Conservation (phyloP, 306 rosid genomes). For the Vigna mungo region DNA sequence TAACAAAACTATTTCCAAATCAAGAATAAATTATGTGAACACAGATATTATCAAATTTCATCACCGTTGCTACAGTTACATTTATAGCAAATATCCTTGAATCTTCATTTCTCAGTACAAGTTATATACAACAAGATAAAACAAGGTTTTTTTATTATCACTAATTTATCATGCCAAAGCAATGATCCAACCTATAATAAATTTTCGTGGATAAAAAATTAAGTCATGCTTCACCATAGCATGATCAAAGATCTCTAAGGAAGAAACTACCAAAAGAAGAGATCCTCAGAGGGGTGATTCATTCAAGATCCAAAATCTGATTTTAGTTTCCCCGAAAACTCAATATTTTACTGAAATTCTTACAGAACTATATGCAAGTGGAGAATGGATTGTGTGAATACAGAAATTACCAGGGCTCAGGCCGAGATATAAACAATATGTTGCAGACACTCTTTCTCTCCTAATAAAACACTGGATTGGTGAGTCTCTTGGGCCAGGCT, state of each 20-base stretch:
- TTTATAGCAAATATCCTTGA: constrained; percentile 20
- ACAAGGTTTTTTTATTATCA: neutral
- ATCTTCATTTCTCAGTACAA: constrained; percentile 12
- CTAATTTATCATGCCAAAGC: constrained; percentile 13
- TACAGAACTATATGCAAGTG: constrained; percentile 4
- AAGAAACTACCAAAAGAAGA: neutral
- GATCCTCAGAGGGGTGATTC: constrained; percentile 18
- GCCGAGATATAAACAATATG: constrained; percentile 84
- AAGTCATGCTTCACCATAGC: constrained; percentile 14
- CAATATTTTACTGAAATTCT: neutral
- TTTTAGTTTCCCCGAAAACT: constrained; percentile 18
- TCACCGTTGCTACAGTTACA: neutral
- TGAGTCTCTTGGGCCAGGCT: constrained; percentile 90
- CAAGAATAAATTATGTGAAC: constrained; percentile 18
- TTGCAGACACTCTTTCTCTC: constrained; percentile 84
- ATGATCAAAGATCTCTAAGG: neutral
- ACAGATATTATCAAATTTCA: constrained; percentile 54
- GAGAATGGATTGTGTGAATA: constrained; percentile 25
- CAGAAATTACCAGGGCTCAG: constrained; percentile 79
- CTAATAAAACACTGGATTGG: constrained; percentile 89
- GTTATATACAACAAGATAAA: constrained; percentile 12
- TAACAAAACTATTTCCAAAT: neutral
- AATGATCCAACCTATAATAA: neutral
- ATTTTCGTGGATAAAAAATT: neutral
- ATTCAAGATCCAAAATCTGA: constrained; percentile 13